Conservation (phyloP, 2,329 filamentous ascomycete species). For the Ascochyta fabae region DNA sequence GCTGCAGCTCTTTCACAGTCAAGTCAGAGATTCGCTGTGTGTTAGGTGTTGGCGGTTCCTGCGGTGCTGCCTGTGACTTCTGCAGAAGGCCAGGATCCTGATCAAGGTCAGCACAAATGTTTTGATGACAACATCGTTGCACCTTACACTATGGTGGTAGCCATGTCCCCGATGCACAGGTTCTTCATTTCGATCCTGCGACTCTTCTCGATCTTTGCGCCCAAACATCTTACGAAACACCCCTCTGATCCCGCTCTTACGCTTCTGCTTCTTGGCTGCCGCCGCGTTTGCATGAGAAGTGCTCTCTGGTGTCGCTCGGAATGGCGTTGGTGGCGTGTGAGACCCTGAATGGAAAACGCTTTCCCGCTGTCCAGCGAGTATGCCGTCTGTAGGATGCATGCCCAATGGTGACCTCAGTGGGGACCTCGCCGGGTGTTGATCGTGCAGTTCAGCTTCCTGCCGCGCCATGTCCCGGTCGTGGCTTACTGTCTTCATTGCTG, state of each 20-base stretch:
- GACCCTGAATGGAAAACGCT: conserved; percentile 33
- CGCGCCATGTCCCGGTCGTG: conserved; percentile 13
- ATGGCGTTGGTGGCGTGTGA: conserved; percentile 36
- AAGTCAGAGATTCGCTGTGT: conserved; percentile 45
- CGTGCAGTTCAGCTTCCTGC: conserved; percentile 20
- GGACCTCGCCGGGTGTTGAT: conserved; percentile 22
- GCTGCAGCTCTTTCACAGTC: conserved; percentile 40
- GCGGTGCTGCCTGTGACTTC: conserved; percentile 12
- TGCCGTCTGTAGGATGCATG: conserved; percentile 30
- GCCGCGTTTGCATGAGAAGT: conserved; percentile 20
- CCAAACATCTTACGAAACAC: conserved; percentile 51
- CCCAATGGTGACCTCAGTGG: conserved; percentile 26
- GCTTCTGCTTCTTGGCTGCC: conserved; percentile 41
- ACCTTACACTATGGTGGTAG: conserved; percentile 47
- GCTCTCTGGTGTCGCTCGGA: conserved; percentile 39
- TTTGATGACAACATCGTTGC: not conserved
- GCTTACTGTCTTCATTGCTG: conserved; percentile 13
- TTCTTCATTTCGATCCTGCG: conserved; percentile 30
- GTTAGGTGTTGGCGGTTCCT: conserved; percentile 19
- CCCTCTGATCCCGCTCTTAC: conserved; percentile 45
- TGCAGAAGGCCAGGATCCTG: conserved; percentile 43
- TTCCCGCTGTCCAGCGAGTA: conserved; percentile 30
- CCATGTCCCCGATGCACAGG: conserved; percentile 34
- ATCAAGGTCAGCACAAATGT: conserved; percentile 6
- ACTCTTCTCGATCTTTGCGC: conserved; percentile 38